Conservation (phyloP, 768 basidiomycete species). For the Gautieria morchelliformis region DNA sequence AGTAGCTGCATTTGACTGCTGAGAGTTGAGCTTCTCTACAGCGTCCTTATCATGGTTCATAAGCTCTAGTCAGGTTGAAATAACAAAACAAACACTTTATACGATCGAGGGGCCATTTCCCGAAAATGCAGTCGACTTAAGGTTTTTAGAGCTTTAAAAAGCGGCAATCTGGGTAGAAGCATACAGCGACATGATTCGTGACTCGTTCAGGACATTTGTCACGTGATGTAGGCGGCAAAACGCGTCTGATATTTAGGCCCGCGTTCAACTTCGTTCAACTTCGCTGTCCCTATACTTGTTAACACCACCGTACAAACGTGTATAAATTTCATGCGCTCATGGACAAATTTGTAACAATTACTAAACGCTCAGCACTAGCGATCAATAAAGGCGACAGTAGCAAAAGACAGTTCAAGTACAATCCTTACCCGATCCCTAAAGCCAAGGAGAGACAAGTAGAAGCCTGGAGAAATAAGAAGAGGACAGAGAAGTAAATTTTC, state of each 20-base stretch:
- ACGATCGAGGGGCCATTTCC: slow-evolving; percentile 55
- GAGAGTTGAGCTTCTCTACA: slow-evolving; percentile 59
- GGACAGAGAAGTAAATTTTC: slow-evolving; percentile 10
- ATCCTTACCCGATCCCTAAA: slow-evolving; percentile 19
- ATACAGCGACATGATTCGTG: neutral
- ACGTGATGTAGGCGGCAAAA: too few relatives aligned
- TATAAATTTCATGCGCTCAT: slow-evolving; percentile 12
- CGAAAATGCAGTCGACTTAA: slow-evolving; percentile 10
- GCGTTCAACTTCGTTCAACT: neutral
- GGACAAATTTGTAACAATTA: slow-evolving; percentile 25
- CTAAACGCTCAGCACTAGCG: slow-evolving; percentile 15
- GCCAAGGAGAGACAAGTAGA: slow-evolving; percentile 18
- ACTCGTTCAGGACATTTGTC: too few relatives aligned
- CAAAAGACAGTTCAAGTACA: slow-evolving; percentile 16
- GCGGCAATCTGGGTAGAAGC: slow-evolving; percentile 2
- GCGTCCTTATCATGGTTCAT: slow-evolving; percentile 37
- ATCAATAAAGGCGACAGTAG: slow-evolving; percentile 12
- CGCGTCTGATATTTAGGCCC: too few relatives aligned
- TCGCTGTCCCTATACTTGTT: neutral
- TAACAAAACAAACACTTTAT: slow-evolving; percentile 22
- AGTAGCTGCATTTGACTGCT: slow-evolving; percentile 91
- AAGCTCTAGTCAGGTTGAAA: neutral
- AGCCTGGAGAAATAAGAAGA: slow-evolving; percentile 16
- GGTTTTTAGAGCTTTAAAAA: neutral
- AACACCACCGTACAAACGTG: neutral